Evolutionary conservation across 352 stramenopile genomes (phyloP).

Genomic region (Thalassiosira sp.): DNA sequence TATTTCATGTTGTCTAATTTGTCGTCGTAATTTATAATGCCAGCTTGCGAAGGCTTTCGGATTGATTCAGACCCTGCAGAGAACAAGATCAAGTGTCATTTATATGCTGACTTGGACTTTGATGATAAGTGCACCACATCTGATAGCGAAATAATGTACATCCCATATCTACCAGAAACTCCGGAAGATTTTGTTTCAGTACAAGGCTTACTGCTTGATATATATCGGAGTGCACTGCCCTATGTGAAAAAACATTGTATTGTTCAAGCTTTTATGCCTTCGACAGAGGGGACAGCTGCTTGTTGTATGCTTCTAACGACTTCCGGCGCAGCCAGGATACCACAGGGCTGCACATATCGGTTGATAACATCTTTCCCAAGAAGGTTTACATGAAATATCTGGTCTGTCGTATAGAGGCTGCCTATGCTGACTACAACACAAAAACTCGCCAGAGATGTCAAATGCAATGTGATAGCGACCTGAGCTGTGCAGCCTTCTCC

Average conservation of each 20-base stretch:
- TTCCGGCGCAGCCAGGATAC: background rate
- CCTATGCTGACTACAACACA: constrained; percentile 13
- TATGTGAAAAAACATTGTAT: constrained; percentile 13
- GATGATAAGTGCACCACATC: background rate
- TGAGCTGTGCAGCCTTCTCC: constrained; percentile 3
- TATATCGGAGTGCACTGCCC: constrained; percentile 1
- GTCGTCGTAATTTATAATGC: background rate
- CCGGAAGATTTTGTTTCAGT: background rate
- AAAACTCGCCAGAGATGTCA: constrained; percentile 16
- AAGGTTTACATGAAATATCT: constrained; percentile 12
- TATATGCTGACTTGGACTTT: constrained; percentile 16
- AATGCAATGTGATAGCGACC: constrained; percentile 6
- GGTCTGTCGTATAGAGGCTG: background rate
- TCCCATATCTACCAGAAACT: constrained; percentile 1
- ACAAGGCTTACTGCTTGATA: background rate
- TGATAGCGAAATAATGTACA: constrained; percentile 13
- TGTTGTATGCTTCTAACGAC: constrained; percentile 1
- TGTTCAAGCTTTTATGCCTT: constrained; percentile 9
- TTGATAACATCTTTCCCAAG: constrained; percentile 22
- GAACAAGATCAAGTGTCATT: background rate
- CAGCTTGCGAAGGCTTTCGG: constrained; percentile 12
- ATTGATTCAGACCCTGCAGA: background rate
- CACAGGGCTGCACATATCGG: constrained; percentile 3
- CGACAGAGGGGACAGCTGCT: constrained; percentile 2
- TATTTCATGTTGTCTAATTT: background rate